phyloP scores from a whole-genome alignment of 2,329 filamentous ascomycete species.

The Claviceps sp. region DNA sequence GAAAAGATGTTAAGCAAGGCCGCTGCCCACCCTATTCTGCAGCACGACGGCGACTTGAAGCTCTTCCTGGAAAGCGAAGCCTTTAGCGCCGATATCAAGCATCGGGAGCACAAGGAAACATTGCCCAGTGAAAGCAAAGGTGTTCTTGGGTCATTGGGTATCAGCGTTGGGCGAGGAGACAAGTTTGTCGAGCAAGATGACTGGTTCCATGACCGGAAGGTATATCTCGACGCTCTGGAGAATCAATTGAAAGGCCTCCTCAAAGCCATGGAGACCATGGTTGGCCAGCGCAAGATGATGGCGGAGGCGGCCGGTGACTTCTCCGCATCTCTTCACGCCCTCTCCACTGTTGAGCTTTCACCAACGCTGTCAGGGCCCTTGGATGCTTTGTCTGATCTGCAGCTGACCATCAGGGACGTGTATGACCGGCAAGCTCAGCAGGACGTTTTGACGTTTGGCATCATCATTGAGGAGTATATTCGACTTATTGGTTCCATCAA shows the following conservation, averaged over 20 bases:
- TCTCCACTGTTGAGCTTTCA: constrained; percentile 86
- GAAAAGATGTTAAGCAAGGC: constrained; percentile 98
- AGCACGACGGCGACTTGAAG: constrained; percentile 88
- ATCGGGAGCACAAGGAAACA: constrained; percentile 86
- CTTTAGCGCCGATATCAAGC: constrained; percentile 93
- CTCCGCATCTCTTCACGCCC: constrained; percentile 78
- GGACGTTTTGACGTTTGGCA: constrained; percentile 88
- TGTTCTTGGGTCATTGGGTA: constrained; percentile 72
- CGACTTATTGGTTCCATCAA: constrained; percentile 91
- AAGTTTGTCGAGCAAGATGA: constrained; percentile 99
- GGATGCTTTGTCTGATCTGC: constrained; percentile 82
- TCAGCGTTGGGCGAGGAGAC: constrained; percentile 59
- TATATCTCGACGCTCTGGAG: constrained; percentile 90
- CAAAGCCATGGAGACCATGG: constrained; percentile 89
- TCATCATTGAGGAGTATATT: constrained; percentile 97
- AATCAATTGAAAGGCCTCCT: constrained; percentile 79
- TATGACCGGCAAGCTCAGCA: constrained; percentile 96
- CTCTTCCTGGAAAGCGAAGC: constrained; percentile 93
- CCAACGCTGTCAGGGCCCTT: constrained; percentile 77
- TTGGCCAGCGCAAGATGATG: constrained; percentile 81
- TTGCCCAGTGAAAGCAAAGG: constrained; percentile 84
- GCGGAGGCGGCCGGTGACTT: constrained; percentile 91
- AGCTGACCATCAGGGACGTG: constrained; percentile 84
- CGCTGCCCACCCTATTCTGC: constrained; percentile 74
- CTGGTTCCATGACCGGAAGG: constrained; percentile 94